Evolutionary conservation across 1,284 basidiomycete species (phyloP).

Genomic region (Neotropicomus parvogracilis): DNA sequence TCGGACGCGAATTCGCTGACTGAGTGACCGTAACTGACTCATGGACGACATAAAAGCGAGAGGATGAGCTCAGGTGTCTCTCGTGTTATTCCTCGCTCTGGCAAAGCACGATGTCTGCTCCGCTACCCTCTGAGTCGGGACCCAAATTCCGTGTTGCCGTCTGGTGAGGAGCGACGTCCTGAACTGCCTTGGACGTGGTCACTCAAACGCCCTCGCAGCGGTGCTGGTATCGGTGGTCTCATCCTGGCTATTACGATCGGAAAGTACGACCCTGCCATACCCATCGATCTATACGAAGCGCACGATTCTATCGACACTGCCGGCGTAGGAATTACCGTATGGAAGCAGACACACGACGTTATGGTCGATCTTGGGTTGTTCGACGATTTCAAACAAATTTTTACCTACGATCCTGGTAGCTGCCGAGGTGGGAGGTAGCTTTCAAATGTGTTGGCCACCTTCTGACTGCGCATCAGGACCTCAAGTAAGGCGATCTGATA

Average conservation of each 20-base stretch:
- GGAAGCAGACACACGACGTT: conserved; percentile 10
- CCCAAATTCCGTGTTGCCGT: conserved; percentile 18
- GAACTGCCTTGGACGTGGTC: neutral
- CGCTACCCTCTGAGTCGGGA: neutral
- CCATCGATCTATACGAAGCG: conserved; percentile 26
- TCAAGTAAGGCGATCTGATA: conserved; percentile 12
- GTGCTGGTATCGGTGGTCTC: conserved; percentile 24
- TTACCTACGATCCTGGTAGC: neutral
- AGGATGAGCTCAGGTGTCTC: too few species aligned
- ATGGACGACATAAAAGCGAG: neutral
- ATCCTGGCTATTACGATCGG: conserved; percentile 23
- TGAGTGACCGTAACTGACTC: neutral
- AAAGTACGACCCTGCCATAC: conserved; percentile 20
- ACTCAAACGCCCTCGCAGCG: conserved; percentile 8
- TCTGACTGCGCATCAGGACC: neutral
- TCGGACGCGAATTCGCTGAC: neutral
- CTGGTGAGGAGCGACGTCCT: conserved; percentile 12
- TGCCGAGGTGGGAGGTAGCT: neutral
- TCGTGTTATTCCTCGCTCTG: neutral
- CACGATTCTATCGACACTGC: conserved; percentile 14
- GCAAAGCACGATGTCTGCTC: conserved; percentile 2
- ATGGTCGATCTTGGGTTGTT: conserved; percentile 16
- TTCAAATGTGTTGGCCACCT: neutral
- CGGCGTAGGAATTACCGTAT: conserved; percentile 15
- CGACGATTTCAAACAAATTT: conserved; percentile 6